These are phyloP conservation scores for Staphylotrichum longicolle DNA, from an alignment of 495 filamentous ascomycete species.

Conservation along the genomic window DNA sequence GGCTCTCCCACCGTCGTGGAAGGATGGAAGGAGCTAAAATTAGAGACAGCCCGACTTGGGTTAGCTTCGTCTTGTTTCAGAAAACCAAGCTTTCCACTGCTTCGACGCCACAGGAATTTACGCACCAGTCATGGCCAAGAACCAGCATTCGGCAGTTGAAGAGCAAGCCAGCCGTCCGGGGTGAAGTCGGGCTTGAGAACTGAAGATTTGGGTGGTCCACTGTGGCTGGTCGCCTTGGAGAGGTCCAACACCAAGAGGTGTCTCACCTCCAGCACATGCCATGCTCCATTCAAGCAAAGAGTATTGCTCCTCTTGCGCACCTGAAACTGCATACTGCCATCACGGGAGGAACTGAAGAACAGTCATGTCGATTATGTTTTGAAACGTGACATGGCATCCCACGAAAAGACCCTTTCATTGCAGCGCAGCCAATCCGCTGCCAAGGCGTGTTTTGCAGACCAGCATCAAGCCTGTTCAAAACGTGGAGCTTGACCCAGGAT, in stretches of 20 bases:
- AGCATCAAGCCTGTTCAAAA: conserved; percentile 8
- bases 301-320: no score
- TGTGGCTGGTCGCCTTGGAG: no score
- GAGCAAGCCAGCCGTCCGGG: no score
- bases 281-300: no score
- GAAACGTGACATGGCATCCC: not conserved
- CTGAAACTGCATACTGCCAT: no score
- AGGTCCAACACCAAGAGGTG: no score
- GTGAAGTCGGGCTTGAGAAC: no score
- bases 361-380: not conserved
- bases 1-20: no score
- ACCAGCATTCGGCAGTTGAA: not conserved
- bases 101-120: not conserved
- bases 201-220: no score
- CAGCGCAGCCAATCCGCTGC: not conserved
- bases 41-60: conserved; percentile 1
- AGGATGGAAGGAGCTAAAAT: conserved; percentile 1
- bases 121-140: not conserved
- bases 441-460: not conserved
- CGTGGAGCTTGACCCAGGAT: not conserved
- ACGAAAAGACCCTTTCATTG: not conserved
- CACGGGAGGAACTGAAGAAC: not conserved
- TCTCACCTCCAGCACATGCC: no score
- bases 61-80: not conserved
- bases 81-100: not conserved